These are phyloP conservation scores for Candida schatavii DNA, from an alignment of 805 yeast species.

Conservation along the genomic window DNA sequence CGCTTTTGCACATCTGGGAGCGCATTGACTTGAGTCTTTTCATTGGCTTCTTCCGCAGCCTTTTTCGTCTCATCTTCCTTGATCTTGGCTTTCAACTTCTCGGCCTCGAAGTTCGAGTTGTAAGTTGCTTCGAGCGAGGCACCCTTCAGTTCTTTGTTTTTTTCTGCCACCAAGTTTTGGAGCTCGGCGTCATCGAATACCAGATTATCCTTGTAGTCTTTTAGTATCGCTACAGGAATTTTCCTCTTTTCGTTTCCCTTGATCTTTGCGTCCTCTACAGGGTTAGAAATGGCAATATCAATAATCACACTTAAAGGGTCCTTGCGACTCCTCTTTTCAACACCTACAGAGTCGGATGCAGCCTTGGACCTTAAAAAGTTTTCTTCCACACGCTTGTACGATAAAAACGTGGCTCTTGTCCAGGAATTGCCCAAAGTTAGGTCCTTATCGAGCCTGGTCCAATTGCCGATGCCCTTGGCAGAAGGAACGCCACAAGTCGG, in stretches of 20 bases:
- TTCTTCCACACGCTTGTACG: conserved; percentile 22
- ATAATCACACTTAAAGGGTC: conserved; percentile 32
- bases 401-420: conserved; percentile 40
- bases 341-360: conserved; percentile 2
- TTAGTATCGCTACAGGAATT: conserved; percentile 27
- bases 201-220: conserved; percentile 24
- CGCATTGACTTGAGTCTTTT: conserved; percentile 6
- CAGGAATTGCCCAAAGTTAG: conserved; percentile 43
- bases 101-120: conserved; percentile 12
- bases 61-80: conserved; percentile 4
- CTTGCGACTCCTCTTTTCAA: conserved; percentile 5
- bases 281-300: conserved; percentile 37
- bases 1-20: background rate
- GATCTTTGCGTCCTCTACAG: conserved; percentile 27
- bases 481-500: conserved; percentile 27
- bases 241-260: conserved; percentile 34
- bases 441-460: conserved; percentile 48
- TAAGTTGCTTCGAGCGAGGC: conserved; percentile 7
- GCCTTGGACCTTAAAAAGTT: conserved; percentile 3
- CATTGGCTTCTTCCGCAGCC: conserved; percentile 6
- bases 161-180: conserved; percentile 9
- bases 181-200: conserved; percentile 28
- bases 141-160: conserved; percentile 4
- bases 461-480: conserved; percentile 24
- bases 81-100: conserved; percentile 6